Percentiles rank a stretch among this genome's conserved stretches.
Conservation (phyloP, 2,329 filamentous ascomycete species). For the Chaetomiaceae sp. region DNA sequence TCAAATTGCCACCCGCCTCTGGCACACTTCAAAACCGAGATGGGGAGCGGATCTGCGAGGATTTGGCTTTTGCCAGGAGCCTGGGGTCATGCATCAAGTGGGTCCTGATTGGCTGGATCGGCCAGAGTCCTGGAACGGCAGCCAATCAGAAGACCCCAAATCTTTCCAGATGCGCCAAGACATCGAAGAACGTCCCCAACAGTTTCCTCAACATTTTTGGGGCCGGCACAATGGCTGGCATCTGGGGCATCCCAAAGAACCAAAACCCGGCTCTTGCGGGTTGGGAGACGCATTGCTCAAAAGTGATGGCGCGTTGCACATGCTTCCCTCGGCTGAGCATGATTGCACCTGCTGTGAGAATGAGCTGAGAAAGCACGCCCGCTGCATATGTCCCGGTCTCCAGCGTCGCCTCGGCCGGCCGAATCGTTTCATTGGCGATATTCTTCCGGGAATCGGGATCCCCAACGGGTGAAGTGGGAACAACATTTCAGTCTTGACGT, state of each 20-base stretch:
- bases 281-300: constrained; percentile 14
- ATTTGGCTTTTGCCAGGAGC: neutral
- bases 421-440: constrained; percentile 15
- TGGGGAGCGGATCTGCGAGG: neutral
- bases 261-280: constrained; percentile 2
- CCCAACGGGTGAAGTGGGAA: constrained; percentile 16
- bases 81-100: neutral
- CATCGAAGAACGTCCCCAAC: constrained; percentile 17
- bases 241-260: neutral
- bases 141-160: constrained; percentile 11
- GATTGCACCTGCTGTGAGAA: constrained; percentile 4
- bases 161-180: neutral
- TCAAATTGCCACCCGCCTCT: neutral
- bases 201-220: constrained; percentile 21
- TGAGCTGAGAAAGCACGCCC: constrained; percentile 6
- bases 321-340: constrained; percentile 22
- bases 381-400: neutral
- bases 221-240: constrained; percentile 13
- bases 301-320: constrained; percentile 21
- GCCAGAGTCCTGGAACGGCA: neutral
- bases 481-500: neutral
- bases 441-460: neutral
- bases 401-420: neutral
- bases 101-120: neutral
- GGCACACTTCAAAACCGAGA: neutral